Conservation (phyloP, 139 green algal species). For the Volvox africanus region DNA sequence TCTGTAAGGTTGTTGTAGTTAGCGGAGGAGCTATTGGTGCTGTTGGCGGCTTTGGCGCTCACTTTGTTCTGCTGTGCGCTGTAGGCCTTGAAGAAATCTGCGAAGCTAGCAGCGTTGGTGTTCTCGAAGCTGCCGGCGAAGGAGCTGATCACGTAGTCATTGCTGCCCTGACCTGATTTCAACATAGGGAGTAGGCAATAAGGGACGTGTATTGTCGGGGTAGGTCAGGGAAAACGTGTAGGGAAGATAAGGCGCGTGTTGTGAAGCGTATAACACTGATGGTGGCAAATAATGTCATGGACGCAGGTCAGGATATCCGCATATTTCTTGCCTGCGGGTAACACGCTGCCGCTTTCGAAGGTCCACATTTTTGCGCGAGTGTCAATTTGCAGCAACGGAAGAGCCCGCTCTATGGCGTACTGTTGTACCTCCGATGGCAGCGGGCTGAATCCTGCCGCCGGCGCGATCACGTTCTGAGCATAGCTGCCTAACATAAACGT, state of each 20-base stretch:
- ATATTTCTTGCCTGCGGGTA: not conserved
- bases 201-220: too few species aligned
- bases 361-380: slow-evolving; percentile 12
- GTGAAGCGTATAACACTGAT: too few species aligned
- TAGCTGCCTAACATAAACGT: slow-evolving; percentile 32
- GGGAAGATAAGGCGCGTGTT: too few species aligned
- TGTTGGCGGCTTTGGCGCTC: not conserved
- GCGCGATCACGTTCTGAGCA: slow-evolving; percentile 18
- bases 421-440: slow-evolving; percentile 47
- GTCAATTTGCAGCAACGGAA: slow-evolving; percentile 52
- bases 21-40: not conserved
- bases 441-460: slow-evolving; percentile 27
- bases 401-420: slow-evolving; percentile 42
- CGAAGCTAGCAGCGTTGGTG: slow-evolving; percentile 1
- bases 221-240: too few species aligned
- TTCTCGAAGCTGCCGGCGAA: slow-evolving; percentile 19
- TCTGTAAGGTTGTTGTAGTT: slow-evolving; percentile 9
- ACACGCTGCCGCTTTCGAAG: slow-evolving; percentile 14
- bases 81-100: slow-evolving; percentile 37
- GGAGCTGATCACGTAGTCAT: slow-evolving; percentile 34
- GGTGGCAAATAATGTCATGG: too few species aligned
- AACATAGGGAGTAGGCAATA: too few species aligned
- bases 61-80: not conserved
- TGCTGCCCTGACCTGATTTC: slow-evolving; percentile 16
- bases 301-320: too few species aligned